These are phyloP conservation scores for Zymoseptoria brevis DNA, from an alignment of 2,329 filamentous ascomycete species.

Conservation along the genomic window DNA sequence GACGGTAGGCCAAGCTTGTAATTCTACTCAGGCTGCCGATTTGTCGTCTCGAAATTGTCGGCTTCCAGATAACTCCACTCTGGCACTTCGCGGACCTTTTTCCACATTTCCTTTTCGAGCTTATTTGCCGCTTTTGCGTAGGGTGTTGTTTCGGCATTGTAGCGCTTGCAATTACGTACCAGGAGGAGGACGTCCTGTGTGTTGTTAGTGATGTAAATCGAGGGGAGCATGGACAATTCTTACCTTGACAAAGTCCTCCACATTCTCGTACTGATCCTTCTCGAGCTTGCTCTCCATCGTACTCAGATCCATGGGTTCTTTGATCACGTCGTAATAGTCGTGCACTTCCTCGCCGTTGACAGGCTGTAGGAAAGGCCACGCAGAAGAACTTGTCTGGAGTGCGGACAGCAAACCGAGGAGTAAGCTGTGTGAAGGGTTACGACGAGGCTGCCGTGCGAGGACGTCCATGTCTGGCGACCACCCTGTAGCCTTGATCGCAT, in stretches of 20 bases:
- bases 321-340: slow-evolving; percentile 99
- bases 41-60: slow-evolving; percentile 29
- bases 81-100: slow-evolving; percentile 80
- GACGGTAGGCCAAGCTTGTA: neutral
- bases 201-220: neutral
- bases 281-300: slow-evolving; percentile 97
- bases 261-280: slow-evolving; percentile 80
- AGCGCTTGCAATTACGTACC: slow-evolving; percentile 89
- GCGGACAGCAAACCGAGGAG: slow-evolving; percentile 88
- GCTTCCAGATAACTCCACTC: slow-evolving; percentile 59
- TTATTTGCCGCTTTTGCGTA: slow-evolving; percentile 95
- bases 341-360: slow-evolving; percentile 93
- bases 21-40: slow-evolving; percentile 18
- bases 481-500: slow-evolving; percentile 79
- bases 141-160: slow-evolving; percentile 90
- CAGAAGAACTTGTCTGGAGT: slow-evolving; percentile 84
- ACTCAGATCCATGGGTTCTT: slow-evolving; percentile 90
- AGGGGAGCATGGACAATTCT: neutral
- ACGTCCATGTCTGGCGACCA: slow-evolving; percentile 99
- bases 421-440: slow-evolving; percentile 93
- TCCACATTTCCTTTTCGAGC: slow-evolving; percentile 91
- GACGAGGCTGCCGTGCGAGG: slow-evolving; percentile 84
- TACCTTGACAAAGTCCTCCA: slow-evolving; percentile 78
- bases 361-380: slow-evolving; percentile 90
- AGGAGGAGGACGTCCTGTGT: slow-evolving; percentile 70